Percentiles rank a stretch among this genome's conserved stretches.
These are phyloP conservation scores for Phytophthora boehmeriae DNA, from an alignment of 352 stramenopile species.

Conservation along the genomic window DNA sequence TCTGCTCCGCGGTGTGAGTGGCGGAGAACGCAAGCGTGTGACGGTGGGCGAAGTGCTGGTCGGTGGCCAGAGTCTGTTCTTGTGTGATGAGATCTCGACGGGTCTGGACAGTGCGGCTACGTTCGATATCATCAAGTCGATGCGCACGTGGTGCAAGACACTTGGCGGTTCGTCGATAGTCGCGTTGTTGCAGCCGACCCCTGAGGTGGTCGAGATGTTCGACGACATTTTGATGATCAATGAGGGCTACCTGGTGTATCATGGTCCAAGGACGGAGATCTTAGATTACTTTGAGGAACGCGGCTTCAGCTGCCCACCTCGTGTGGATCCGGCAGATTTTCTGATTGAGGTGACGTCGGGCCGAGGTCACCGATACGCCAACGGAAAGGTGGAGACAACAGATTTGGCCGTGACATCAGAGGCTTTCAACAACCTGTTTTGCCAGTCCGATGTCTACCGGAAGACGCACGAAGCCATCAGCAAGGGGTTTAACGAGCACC, in stretches of 20 bases:
- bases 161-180: conserved; percentile 42
- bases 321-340: conserved; percentile 70
- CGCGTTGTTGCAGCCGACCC: conserved; percentile 53
- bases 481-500: conserved; percentile 59
- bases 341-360: conserved; percentile 74
- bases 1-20: conserved; percentile 86
- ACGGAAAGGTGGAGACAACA: conserved; percentile 33
- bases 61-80: conserved; percentile 57
- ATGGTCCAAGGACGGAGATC: conserved; percentile 79
- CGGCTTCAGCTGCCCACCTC: conserved; percentile 71
- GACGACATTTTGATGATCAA: conserved; percentile 96
- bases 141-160: conserved; percentile 54
- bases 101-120: conserved; percentile 63
- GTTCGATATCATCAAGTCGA: conserved; percentile 58
- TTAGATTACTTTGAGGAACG: conserved; percentile 85
- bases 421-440: conserved; percentile 65
- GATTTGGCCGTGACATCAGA: conserved; percentile 36
- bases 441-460: conserved; percentile 58
- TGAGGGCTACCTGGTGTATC: conserved; percentile 93
- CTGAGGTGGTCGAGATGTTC: conserved; percentile 95
- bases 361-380: conserved; percentile 49
- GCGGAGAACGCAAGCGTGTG: conserved; percentile 87
- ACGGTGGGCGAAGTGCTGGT: conserved; percentile 80
- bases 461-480: conserved; percentile 55
- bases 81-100: conserved; percentile 81